Percentiles rank a stretch among this genome's conserved stretches.
phyloP scores from a whole-genome alignment of 495 filamentous ascomycete genomes.

The Xylaria curta region DNA sequence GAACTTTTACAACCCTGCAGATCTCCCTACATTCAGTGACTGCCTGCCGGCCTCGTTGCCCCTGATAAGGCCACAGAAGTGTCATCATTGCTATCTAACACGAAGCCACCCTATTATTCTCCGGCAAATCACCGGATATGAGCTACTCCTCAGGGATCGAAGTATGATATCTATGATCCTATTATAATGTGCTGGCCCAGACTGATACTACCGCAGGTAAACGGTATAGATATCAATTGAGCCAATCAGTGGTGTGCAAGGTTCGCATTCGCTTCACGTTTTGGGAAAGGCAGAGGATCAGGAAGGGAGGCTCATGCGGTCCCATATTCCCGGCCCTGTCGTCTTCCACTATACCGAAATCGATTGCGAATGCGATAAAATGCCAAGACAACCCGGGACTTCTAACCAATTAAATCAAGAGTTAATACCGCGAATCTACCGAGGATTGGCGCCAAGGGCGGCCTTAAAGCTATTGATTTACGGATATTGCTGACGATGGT shows the following conservation, averaged over 20 bases:
- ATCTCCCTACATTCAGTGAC: background rate
- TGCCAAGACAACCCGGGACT: background rate
- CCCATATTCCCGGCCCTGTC: background rate
- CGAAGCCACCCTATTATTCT: background rate
- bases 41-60: background rate
- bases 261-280: conserved; percentile 18
- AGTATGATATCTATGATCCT: background rate
- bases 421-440: background rate
- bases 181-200: background rate
- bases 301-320: conserved; percentile 12
- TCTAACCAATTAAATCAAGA: background rate
- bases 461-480: background rate
- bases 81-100: background rate
- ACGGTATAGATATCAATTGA: background rate
- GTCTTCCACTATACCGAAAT: background rate
- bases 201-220: background rate
- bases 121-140: background rate
- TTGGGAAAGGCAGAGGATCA: background rate
- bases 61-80: background rate
- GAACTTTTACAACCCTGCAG: background rate
- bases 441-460: background rate
- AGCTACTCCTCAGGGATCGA: background rate
- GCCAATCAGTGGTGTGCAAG: conserved; percentile 3
- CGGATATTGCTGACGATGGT: background rate
- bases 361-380: conserved; percentile 18